Conservation (phyloP, 1,284 basidiomycete genomes). For the Pseudomicrostroma phylloplanum region DNA sequence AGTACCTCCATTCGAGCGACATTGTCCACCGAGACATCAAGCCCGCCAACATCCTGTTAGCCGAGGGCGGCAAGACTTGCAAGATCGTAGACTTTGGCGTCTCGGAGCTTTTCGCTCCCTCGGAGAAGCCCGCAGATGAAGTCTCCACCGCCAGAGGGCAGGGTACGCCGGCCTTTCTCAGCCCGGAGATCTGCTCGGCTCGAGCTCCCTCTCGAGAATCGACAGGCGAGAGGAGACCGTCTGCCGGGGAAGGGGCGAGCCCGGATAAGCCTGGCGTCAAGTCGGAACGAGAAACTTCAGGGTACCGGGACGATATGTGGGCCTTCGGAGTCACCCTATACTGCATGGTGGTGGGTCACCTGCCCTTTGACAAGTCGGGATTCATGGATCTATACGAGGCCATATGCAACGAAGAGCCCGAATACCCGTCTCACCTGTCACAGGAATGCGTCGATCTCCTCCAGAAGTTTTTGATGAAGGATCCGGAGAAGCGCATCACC, state of each 20-base stretch:
- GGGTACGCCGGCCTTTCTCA: slow-evolving; percentile 59
- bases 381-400: slow-evolving; percentile 55
- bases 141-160: slow-evolving; percentile 50
- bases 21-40: slow-evolving; percentile 58
- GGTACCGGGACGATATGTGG: slow-evolving; percentile 55
- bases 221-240: too few species aligned
- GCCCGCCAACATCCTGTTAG: slow-evolving; percentile 58
- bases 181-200: slow-evolving; percentile 54
- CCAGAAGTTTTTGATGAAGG: slow-evolving; percentile 35
- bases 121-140: slow-evolving; percentile 21
- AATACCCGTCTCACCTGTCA: slow-evolving; percentile 32
- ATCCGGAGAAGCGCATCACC: slow-evolving; percentile 35
- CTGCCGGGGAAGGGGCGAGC: background rate
- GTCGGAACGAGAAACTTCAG: background rate
- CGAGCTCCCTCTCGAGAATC: background rate
- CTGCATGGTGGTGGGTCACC: slow-evolving; percentile 56
- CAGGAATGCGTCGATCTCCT: slow-evolving; percentile 29
- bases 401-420: slow-evolving; percentile 52
- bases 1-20: slow-evolving; percentile 58
- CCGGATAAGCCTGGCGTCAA: background rate
- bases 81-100: slow-evolving; percentile 61
- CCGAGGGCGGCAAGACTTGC: slow-evolving; percentile 54
- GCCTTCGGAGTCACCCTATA: slow-evolving; percentile 58
- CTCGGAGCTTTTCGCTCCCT: slow-evolving; percentile 55
- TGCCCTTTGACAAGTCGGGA: slow-evolving; percentile 56